Percentiles rank a stretch among this genome's conserved stretches.
Conservation (phyloP, 257 asterid genomes). For the Echites panduratus region DNA sequence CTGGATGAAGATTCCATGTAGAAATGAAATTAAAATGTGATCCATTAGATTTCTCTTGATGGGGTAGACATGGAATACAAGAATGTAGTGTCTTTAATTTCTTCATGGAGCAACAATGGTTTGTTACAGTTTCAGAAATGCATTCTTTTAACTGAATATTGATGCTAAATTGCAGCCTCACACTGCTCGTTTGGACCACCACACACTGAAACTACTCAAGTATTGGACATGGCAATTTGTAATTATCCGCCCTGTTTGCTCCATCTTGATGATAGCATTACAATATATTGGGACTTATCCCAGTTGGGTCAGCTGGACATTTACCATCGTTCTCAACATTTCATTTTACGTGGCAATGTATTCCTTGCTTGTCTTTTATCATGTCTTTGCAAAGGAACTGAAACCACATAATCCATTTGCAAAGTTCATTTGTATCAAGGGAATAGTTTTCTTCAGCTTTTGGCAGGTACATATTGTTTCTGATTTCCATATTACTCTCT, state of each 20-base stretch:
- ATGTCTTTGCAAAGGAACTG: conserved; percentile 76
- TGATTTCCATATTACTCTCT: too few relatives aligned
- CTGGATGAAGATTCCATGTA: background rate
- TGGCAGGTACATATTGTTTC: conserved; percentile 65
- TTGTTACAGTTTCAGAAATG: background rate
- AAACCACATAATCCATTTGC: conserved; percentile 81
- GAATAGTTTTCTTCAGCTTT: conserved; percentile 87
- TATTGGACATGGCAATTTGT: conserved; percentile 95
- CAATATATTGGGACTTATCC: conserved; percentile 72
- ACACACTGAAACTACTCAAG: conserved; percentile 54
- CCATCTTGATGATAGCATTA: conserved; percentile 60
- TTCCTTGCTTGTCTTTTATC: conserved; percentile 73
- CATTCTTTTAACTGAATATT: conserved; percentile 11
- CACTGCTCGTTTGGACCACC: conserved; percentile 60
- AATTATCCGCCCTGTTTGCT: conserved; percentile 69
- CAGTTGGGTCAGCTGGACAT: conserved; percentile 79
- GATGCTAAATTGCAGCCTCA: conserved; percentile 51
- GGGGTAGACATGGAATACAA: background rate
- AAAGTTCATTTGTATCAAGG: conserved; percentile 83
- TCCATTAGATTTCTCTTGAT: background rate
- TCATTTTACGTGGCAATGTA: conserved; percentile 79
- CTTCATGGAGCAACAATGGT: background rate
- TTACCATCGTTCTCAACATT: conserved; percentile 59
- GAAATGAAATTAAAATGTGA: background rate
- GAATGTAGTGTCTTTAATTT: background rate